Base-by-base conservation (phyloP, 1,284 basidiomycete species). In the Phlebopus sp. region DNA sequence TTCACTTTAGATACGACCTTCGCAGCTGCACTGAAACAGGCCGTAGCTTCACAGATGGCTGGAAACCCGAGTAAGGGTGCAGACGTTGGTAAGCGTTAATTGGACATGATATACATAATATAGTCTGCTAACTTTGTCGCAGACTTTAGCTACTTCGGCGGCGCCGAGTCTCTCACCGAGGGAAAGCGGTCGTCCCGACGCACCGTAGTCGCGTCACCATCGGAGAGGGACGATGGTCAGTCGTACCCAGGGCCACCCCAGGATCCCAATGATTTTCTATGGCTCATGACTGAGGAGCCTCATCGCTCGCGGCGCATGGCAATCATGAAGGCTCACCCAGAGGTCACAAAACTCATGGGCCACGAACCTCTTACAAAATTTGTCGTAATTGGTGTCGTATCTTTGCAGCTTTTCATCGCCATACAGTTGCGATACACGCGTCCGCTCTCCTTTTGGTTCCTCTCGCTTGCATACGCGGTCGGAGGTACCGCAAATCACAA, bases 401-500 rank as follows among this genome's bases (percentile, higher is more conserved):
- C 76, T 0, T 67, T 95, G 25, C 96, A 99, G 67, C 49, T 99
- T 32, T 59, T 67, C 19, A 61, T 80, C 13, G 90, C 93, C 15
- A 70, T 82, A 50, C 65, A 74, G 45, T 77, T 96, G 21, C 83
- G 88, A 13, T 66, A 82, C 57, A 79, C 79, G 1, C 76, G 78
- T 37, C 82, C 90, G 0, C 66, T 88, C 42, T 91, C 90, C 5
- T 80, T 79, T 46, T 64, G 74, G 36, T 95, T 97, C 67, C 64
- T 97, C 39, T 57, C 88, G 30, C 75, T 77, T 8, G 92, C 96
- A 0, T 99, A 98, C 66, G 75, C 74, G 7, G 77, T 99, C 45
- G 96, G 96, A 4, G 97, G 92, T 4, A 97, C 95, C 0, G 87
- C 90, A 14, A 99, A 98, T 71, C 96, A 99, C 66, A 98, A 99